Conservation (phyloP, 257 asterid species). For the Solanum sitiens region DNA sequence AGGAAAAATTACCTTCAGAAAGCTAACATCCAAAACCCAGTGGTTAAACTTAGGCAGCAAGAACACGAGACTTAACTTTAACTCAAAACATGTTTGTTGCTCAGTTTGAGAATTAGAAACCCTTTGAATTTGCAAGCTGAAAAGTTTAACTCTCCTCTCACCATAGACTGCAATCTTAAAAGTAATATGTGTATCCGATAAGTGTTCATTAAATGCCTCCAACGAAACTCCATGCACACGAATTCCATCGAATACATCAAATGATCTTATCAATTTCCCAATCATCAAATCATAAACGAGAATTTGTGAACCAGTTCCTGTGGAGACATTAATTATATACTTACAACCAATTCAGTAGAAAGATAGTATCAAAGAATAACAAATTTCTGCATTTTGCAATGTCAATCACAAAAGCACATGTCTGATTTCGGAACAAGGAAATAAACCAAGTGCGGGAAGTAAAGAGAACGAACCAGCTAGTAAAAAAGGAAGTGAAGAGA, state of each 20-base stretch:
- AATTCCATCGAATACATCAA: constrained; percentile 74
- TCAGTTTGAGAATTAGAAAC: neutral
- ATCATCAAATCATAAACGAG: constrained; percentile 43
- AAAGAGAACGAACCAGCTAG: constrained; percentile 52
- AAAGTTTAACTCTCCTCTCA: constrained; percentile 82
- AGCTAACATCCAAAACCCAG: constrained; percentile 85
- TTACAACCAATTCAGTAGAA: neutral
- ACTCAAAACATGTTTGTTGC: neutral
- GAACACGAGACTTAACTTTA: constrained; percentile 33
- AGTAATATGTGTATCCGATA: constrained; percentile 5
- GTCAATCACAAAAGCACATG: neutral
- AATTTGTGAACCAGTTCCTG: constrained; percentile 92
- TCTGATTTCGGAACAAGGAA: neutral
- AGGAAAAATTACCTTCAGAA: constrained; percentile 41
- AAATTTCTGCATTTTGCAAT: neutral
- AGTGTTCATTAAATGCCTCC: constrained; percentile 17
- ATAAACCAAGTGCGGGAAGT: neutral
- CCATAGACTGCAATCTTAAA: constrained; percentile 58
- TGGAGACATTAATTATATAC: neutral
- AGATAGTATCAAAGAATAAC: neutral
- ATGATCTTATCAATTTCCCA: constrained; percentile 35
- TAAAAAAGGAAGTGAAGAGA: constrained; percentile 55
- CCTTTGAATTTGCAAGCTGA: constrained; percentile 25
- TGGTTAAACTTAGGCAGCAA: constrained; percentile 59
- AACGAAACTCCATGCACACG: constrained; percentile 85